phyloP scores from a whole-genome alignment of 2,329 filamentous ascomycete genomes.

The Capronia americana region DNA sequence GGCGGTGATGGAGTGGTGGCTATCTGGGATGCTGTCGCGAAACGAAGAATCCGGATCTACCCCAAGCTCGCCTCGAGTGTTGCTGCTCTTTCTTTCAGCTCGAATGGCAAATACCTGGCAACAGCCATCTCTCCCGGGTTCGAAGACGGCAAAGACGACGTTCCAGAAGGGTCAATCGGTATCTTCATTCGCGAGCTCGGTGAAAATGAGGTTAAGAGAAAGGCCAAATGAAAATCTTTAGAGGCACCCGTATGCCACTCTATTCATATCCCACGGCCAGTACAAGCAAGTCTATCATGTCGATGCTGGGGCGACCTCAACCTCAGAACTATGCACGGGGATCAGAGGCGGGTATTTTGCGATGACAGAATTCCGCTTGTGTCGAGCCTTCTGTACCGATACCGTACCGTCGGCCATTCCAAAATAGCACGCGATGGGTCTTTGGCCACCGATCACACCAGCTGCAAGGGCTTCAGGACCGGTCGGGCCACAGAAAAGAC shows the following conservation, averaged over 20 bases:
- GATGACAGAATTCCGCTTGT: constrained; percentile 39
- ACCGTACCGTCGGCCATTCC: constrained; percentile 81
- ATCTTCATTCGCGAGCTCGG: constrained; percentile 83
- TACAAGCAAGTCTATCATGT: constrained; percentile 22
- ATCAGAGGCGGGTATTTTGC: constrained; percentile 37
- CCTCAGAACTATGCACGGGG: constrained; percentile 31
- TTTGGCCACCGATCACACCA: constrained; percentile 75
- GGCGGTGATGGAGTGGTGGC: constrained; percentile 92
- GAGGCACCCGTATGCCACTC: background rate
- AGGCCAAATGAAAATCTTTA: constrained; percentile 68
- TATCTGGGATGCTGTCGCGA: constrained; percentile 89
- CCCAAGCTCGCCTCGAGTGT: constrained; percentile 82
- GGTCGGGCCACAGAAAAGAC: constrained; percentile 83
- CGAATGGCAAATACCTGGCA: constrained; percentile 77
- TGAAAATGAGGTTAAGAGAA: constrained; percentile 87
- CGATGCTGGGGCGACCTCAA: constrained; percentile 1
- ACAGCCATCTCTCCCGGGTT: constrained; percentile 85
- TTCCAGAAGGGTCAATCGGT: constrained; percentile 72
- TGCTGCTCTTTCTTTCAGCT: constrained; percentile 76
- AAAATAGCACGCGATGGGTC: constrained; percentile 93
- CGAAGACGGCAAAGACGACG: constrained; percentile 81
- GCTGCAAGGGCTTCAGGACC: constrained; percentile 71
- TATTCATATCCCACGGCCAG: background rate
- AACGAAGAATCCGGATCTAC: constrained; percentile 88
- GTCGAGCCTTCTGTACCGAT: constrained; percentile 57